phyloP scores from a whole-genome alignment of 202 grass and related monocot species.

The Elaeis oleifera region DNA sequence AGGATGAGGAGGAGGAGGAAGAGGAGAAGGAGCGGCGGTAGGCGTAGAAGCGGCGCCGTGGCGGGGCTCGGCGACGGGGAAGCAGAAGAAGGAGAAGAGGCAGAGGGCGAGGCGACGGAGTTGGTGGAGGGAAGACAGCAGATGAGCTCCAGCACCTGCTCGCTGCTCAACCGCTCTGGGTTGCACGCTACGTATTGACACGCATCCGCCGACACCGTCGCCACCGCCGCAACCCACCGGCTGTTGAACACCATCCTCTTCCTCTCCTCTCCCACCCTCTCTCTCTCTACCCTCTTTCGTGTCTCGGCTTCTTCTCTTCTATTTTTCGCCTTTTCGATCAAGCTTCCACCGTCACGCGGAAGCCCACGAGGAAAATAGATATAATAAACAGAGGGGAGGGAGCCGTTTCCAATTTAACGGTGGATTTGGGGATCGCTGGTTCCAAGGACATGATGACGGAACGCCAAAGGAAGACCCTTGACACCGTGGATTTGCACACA shows the following conservation, averaged over 20 bases:
- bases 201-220: conserved; percentile 16
- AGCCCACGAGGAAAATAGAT: no score
- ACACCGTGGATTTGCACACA: no score
- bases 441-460: no score
- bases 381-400: no score
- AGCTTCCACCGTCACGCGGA: no score
- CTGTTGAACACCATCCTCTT: conserved; percentile 17
- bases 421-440: no score
- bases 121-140: conserved; percentile 42
- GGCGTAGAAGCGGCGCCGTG: background rate
- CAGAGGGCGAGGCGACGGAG: conserved; percentile 25
- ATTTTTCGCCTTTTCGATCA: no score
- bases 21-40: background rate
- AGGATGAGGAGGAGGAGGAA: background rate
- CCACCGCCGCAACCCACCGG: conserved; percentile 16
- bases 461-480: no score
- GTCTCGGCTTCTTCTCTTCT: no score
- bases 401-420: no score
- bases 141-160: conserved; percentile 21
- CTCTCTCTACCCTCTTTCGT: background rate
- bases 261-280: background rate
- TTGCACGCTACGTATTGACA: conserved; percentile 29
- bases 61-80: background rate
- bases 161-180: conserved; percentile 19
- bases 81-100: conserved; percentile 40